Evolutionary conservation across 495 filamentous ascomycete genomes (phyloP), one percentile per base, ranked within the genome.

Genomic region (Trichocladium uniseriatum): DNA sequence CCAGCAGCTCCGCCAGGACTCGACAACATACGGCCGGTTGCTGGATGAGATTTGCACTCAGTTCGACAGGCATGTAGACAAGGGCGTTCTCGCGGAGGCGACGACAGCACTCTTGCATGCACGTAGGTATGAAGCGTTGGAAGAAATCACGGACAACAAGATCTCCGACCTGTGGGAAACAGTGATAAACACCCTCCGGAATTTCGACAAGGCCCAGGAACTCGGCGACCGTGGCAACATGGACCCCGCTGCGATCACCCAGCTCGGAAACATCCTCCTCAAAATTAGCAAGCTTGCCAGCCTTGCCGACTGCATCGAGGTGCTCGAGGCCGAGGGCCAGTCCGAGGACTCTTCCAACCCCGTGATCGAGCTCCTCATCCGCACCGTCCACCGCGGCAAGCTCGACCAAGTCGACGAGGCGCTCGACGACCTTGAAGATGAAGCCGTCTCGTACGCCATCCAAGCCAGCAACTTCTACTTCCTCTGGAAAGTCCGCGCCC

Each of bases 21-120:
- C 85, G 1, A 81, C 86, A 0, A 83, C 83, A 0, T 94, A 94
- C 64, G 77, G 77, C 0, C 79, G 87, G 13, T 68, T 97, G 18
- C 72, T 98, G 1, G 92, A 94, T 53, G 91, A 97, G 55, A 91
- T 97, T 58, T 88, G 86, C 55, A 85, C 84, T 50, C 92, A 97
- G 59, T 97, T 97, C 66, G 78, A 90, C 39, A 82, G 88, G 0
- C 92, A 98, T 58, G 85, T 86, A 5, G 84, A 94, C 55, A 80
- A 86, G 41, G 77, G 79, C 34, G 89, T 98, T 6, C 71, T 98
- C n/a, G 77, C 79, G 6, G 89, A 95, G 64, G 89, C 88, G 19
- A 84, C 81, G 13, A 74, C 80, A 13, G 87, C 89, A 13, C 77
- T 98, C 27, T 65, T 94, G 18, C 90, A 95, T 61, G 89, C 90